Base-by-base conservation (phyloP, 177 flowering plant genomes). In the Vitis hybrid region DNA sequence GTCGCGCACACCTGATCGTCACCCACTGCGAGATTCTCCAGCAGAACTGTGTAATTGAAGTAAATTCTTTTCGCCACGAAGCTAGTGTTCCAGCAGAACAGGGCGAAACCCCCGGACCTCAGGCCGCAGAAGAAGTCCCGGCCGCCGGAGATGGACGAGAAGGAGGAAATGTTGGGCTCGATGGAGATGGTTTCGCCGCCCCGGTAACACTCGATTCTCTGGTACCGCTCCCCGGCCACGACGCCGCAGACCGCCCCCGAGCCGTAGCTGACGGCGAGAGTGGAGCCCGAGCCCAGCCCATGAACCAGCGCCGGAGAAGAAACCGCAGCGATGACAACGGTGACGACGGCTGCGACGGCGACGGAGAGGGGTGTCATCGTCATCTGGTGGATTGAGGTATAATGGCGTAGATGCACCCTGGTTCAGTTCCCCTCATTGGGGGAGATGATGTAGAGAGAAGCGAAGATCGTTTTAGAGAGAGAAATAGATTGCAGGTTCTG, bases 81-180 rank as follows among this genome's bases (percentile, higher is more conserved):
- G 54, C 22, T 49, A n/a, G 76, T 51, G 75, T 87, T 71, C 98
- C 97, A 95, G 73, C 97, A 95, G 54, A 86, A 73, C 45, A 95
- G 72, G 66, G 74, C 74, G 69, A 52, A 61, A 0, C 96, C 94
- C 8, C 91, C 92, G 65, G 90, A 79, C 39, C 87, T 77, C 57
- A 91, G 71, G 22, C 88, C 99, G 79, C 98, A 93, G 79, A 95
- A 77, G 80, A 75, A 74, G 70, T 73, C 66, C 16, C 68, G 68
- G 16, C 98, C 98, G 50, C 93, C 98, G 71, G 94, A 74, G 68
- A 95, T 77, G n/a, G 80, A 56, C 14, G 83, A 77, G 78, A 77
- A 95, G 5, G 97, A 90, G 59, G 45, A 26, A 26, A 79, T 61
- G 70, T 77, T 78, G 5, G 96, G 89, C 1, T 56, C 50, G 59